phyloP scores from a whole-genome alignment of 2,329 filamentous ascomycete genomes.

The Arthrobotrys sphaeroides region DNA sequence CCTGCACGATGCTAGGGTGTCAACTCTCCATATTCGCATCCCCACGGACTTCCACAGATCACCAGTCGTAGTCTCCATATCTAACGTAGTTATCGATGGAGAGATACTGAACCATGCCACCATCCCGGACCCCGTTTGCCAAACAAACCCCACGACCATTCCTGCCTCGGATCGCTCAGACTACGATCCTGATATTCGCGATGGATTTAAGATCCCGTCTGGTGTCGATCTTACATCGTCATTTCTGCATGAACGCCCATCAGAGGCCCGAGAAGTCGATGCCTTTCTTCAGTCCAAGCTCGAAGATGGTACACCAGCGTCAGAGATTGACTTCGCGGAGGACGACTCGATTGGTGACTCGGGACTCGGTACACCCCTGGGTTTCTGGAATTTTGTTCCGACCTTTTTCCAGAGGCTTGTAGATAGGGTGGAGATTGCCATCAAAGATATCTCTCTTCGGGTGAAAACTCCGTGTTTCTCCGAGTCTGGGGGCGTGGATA shows the following conservation, averaged over 20 bases:
- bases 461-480: conserved; percentile 13
- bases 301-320: conserved; percentile 70
- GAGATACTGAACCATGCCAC: conserved; percentile 65
- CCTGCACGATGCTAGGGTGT: conserved; percentile 77
- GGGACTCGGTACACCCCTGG: conserved; percentile 76
- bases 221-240: conserved; percentile 78
- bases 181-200: conserved; percentile 57
- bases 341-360: conserved; percentile 72
- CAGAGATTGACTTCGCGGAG: conserved; percentile 68
- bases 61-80: conserved; percentile 81
- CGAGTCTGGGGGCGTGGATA: not conserved
- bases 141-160: not conserved
- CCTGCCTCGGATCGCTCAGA: not conserved
- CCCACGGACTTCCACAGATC: conserved; percentile 88
- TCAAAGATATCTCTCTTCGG: conserved; percentile 60
- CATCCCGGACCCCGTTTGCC: conserved; percentile 54
- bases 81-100: conserved; percentile 79
- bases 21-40: conserved; percentile 80
- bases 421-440: conserved; percentile 74
- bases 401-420: conserved; percentile 77
- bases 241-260: conserved; percentile 75
- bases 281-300: conserved; percentile 66
- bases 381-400: conserved; percentile 75
- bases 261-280: conserved; percentile 74
- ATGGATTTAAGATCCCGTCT: conserved; percentile 68